Percentiles rank a stretch among this genome's conserved stretches.
Conservation (phyloP, 768 basidiomycete genomes). For the Podaxis carcinomalis region DNA sequence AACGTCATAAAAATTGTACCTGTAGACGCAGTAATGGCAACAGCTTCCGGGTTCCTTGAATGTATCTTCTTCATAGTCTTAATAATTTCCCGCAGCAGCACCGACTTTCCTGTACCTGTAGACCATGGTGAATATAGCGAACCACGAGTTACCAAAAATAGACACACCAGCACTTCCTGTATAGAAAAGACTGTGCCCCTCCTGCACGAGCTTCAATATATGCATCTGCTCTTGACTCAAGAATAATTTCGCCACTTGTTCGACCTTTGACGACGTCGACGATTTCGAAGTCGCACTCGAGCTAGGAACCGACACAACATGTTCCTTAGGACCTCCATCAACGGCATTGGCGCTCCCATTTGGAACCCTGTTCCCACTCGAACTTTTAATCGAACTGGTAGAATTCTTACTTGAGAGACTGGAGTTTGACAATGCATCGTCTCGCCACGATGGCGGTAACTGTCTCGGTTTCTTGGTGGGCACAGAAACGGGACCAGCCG, state of each 20-base stretch:
- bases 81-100: slow-evolving; percentile 90
- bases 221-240: slow-evolving; percentile 85
- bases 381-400: not conserved
- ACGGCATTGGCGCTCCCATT: not conserved
- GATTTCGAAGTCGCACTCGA: slow-evolving; percentile 15
- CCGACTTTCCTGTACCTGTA: slow-evolving; percentile 93
- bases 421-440: slow-evolving; percentile 30
- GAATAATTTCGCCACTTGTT: slow-evolving; percentile 41
- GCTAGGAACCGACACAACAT: slow-evolving; percentile 7
- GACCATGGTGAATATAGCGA: not conserved
- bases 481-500: slow-evolving; percentile 13
- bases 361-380: not conserved
- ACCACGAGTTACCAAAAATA: not conserved
- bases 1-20: slow-evolving; percentile 37
- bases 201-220: slow-evolving; percentile 74
- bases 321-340: not conserved
- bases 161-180: slow-evolving; percentile 92
- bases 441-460: slow-evolving; percentile 47
- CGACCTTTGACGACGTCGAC: slow-evolving; percentile 12
- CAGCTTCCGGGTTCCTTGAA: slow-evolving; percentile 54
- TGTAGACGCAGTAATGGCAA: slow-evolving; percentile 94
- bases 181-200: slow-evolving; percentile 82
- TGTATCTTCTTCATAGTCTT: slow-evolving; percentile 57
- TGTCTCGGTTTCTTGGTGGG: slow-evolving; percentile 51
- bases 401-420: slow-evolving; percentile 19